Base-by-base conservation (phyloP, 495 filamentous ascomycete genomes). In the Tetracladium setigerum region DNA sequence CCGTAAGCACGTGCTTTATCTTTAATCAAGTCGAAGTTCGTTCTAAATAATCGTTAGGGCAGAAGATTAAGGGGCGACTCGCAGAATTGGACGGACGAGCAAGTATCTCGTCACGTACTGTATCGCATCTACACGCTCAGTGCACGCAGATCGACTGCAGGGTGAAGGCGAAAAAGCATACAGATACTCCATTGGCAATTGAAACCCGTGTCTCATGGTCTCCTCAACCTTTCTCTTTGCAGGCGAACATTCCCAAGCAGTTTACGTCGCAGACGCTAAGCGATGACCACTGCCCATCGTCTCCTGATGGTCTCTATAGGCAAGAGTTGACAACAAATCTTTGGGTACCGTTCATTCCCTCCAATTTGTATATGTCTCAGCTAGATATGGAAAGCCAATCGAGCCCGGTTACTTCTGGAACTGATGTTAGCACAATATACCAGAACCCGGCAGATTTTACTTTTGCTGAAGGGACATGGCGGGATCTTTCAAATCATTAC, bases 1-100 rank as follows among this genome's bases (percentile, higher is more conserved):
- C 34, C 55, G 55, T 17, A n/a, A n/a, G n/a, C n/a, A n/a, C n/a
- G n/a, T n/a, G n/a, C n/a, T n/a, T n/a, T n/a, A n/a, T n/a, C n/a
- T n/a, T n/a, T n/a, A n/a, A n/a, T n/a, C n/a, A n/a, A n/a, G n/a
- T n/a, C n/a, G n/a, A n/a, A n/a, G n/a, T n/a, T n/a, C n/a, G n/a
- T n/a, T n/a, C n/a, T n/a, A n/a, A n/a, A n/a, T n/a, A n/a, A n/a
- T n/a, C n/a, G n/a, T n/a, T 39, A 16, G 36, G 36, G 9, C 15
- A 38, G 36, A 38, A 38, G 12, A 38, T 38, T 38, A 38, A 38
- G 36, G 17, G 36, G 15, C 36, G 36, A 38, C 36, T 38, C 15
- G 15, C 36, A 16, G 36, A 38, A 9, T 38, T 38, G 15, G 36
- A 38, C 9, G 11, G 36, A 16, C 36, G 14, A 38, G 36, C 36